A percentile compares a stretch with the other conserved stretches of the same genome.
Conservation (phyloP, 768 basidiomycete genomes). For the Leucosporidium scottii region DNA sequence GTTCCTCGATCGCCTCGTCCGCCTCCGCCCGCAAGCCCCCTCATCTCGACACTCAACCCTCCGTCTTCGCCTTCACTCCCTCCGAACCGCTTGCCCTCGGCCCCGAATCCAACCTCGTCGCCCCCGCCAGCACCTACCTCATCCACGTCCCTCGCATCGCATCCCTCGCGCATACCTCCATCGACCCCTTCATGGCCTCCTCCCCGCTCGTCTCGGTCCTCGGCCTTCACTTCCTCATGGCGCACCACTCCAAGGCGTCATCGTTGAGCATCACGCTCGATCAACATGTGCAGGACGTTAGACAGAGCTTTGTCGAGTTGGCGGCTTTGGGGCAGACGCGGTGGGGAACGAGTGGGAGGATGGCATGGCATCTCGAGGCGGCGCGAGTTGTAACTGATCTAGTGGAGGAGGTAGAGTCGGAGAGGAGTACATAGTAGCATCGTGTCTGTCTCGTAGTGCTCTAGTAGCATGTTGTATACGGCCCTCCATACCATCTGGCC, state of each 20-base stretch:
- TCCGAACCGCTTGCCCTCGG: conserved; percentile 21
- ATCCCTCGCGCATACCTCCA: conserved; percentile 10
- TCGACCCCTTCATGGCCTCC: background rate
- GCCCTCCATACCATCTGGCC: no score
- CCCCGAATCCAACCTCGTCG: background rate
- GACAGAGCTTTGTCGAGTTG: conserved; percentile 23
- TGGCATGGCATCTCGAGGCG: conserved; percentile 30
- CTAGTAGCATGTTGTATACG: no score
- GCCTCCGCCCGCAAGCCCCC: background rate
- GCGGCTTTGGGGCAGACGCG: conserved; percentile 14
- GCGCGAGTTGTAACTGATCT: background rate
- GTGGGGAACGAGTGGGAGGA: conserved; percentile 19
- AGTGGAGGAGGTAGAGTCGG: background rate
- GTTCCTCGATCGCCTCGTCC: background rate
- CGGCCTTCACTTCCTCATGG: conserved; percentile 28
- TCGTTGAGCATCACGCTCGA: conserved; percentile 15
- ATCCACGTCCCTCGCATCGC: conserved; percentile 25
- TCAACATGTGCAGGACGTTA: conserved; percentile 17
- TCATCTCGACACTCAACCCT: conserved; percentile 17
- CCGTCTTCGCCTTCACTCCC: conserved; percentile 26
- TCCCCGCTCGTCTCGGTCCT: background rate
- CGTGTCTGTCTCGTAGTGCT: no score
- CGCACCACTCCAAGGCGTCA: conserved; percentile 11
- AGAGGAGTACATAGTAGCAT: background rate
- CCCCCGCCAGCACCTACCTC: conserved; percentile 21